A percentile compares a stretch with the other conserved stretches of the same genome.
Evolutionary conservation across 768 basidiomycete species (phyloP).

Genomic region (Phlegmacium glaucopus): DNA sequence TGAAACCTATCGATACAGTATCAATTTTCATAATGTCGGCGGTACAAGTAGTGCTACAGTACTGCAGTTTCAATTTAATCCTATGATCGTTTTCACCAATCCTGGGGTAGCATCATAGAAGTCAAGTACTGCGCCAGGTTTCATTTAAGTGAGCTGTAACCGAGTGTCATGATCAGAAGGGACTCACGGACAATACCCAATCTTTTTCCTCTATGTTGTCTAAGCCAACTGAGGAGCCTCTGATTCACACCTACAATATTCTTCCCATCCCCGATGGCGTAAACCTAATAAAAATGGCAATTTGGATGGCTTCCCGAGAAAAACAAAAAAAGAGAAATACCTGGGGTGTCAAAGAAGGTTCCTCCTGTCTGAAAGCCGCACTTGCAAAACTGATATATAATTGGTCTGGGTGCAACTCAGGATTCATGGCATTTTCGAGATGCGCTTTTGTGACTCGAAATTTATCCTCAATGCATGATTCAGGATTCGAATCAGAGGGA

Average conservation of each 20-base stretch:
- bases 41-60: no score
- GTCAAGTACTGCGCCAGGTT: conserved; percentile 36
- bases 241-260: conserved; percentile 39
- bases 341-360: conserved; percentile 31
- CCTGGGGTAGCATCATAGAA: conserved; percentile 46
- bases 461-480: conserved; percentile 40
- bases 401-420: conserved; percentile 33
- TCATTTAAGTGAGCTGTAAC: neutral
- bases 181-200: conserved; percentile 46
- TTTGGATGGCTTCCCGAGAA: neutral
- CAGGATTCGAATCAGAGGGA: conserved; percentile 29
- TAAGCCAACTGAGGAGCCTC: conserved; percentile 40
- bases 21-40: no score
- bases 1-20: no score
- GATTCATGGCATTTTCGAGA: conserved; percentile 36
- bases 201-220: conserved; percentile 37
- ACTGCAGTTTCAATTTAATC: conserved; percentile 13
- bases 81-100: conserved; percentile 43
- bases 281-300: conserved; percentile 26
- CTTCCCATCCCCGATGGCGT: conserved; percentile 40
- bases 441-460: conserved; percentile 39
- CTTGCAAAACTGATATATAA: conserved; percentile 48
- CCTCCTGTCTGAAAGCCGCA: conserved; percentile 34
- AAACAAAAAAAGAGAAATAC: conserved; percentile 15
- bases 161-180: neutral